Conservation (phyloP, 2,329 filamentous ascomycete genomes). For the Orbilia quercus region DNA sequence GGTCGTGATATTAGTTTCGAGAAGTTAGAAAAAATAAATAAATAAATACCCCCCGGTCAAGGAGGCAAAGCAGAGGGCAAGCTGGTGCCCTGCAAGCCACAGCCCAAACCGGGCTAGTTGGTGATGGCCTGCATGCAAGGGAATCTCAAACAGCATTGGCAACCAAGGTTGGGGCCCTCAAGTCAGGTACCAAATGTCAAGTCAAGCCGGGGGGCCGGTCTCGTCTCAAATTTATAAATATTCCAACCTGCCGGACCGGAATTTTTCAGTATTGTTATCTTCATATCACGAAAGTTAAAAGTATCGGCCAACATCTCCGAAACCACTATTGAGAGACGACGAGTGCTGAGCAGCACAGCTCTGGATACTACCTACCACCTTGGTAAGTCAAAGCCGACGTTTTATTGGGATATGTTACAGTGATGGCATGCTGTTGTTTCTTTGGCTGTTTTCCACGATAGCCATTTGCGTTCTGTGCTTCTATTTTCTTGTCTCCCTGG, state of each 20-base stretch:
- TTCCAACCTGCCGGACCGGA: constrained; percentile 14
- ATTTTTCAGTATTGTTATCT: not conserved
- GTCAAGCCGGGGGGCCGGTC: constrained; percentile 18
- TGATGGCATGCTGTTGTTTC: too few species aligned
- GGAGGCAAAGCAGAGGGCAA: constrained; percentile 34
- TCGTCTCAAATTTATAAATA: constrained; percentile 27
- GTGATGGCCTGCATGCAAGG: constrained; percentile 33
- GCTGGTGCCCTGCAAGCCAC: constrained; percentile 49
- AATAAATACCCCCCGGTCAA: constrained; percentile 3
- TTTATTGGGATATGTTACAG: too few species aligned
- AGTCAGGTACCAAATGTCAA: constrained; percentile 44
- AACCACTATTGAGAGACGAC: not conserved
- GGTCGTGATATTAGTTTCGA: constrained; percentile 12
- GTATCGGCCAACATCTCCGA: not conserved
- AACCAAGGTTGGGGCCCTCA: constrained; percentile 25
- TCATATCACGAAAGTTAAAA: not conserved
- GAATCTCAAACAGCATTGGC: constrained; percentile 34
- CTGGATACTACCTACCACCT: too few species aligned
- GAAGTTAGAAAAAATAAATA: too few species aligned
- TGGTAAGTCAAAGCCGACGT: too few species aligned
- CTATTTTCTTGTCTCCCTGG: not conserved
- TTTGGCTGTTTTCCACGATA: too few species aligned
- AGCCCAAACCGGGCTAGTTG: constrained; percentile 40
- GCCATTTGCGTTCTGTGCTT: too few species aligned
- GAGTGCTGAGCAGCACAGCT: too few species aligned